A percentile compares a stretch with the other conserved stretches of the same genome.
Evolutionary conservation across 2,329 filamentous ascomycete species (phyloP).

Genomic region (Sporothrix pseudoabietina): DNA sequence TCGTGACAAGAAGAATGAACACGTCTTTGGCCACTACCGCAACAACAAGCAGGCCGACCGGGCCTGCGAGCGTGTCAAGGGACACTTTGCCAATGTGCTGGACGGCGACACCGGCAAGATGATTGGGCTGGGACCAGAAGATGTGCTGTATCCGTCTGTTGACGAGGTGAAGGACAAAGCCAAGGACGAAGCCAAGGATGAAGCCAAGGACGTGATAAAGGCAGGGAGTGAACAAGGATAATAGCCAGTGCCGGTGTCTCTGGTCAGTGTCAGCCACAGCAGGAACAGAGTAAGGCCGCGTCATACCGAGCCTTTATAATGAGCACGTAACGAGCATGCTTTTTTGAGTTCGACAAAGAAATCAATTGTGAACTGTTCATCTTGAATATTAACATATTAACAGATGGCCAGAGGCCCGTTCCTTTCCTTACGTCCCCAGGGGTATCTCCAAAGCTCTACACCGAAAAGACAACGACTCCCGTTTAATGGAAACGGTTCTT

Average conservation of each 20-base stretch:
- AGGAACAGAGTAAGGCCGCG: not conserved
- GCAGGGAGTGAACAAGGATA: not conserved
- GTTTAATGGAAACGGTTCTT: constrained; percentile 39
- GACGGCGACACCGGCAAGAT: constrained; percentile 19
- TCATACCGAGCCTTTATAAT: not conserved
- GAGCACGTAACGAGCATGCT: not conserved
- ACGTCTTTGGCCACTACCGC: constrained; percentile 33
- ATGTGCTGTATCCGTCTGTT: constrained; percentile 24
- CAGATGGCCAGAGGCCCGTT: not conserved
- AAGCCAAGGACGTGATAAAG: not conserved
- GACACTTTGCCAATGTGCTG: constrained; percentile 23
- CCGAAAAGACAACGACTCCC: not conserved
- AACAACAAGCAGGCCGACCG: constrained; percentile 17
- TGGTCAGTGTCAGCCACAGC: not conserved
- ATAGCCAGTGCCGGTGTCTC: not conserved
- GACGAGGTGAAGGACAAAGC: not conserved
- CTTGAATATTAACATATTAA: not conserved
- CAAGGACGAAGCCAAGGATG: no score
- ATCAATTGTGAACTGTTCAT: not conserved
- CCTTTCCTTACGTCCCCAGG: not conserved
- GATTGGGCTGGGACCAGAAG: constrained; percentile 25
- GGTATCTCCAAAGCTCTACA: not conserved
- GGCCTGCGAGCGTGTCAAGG: constrained; percentile 23
- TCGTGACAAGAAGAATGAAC: constrained; percentile 21
- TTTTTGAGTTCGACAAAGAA: not conserved